Evolutionary conservation across 1,284 basidiomycete genomes (phyloP).

Genomic region (Pseudozyma sp.): DNA sequence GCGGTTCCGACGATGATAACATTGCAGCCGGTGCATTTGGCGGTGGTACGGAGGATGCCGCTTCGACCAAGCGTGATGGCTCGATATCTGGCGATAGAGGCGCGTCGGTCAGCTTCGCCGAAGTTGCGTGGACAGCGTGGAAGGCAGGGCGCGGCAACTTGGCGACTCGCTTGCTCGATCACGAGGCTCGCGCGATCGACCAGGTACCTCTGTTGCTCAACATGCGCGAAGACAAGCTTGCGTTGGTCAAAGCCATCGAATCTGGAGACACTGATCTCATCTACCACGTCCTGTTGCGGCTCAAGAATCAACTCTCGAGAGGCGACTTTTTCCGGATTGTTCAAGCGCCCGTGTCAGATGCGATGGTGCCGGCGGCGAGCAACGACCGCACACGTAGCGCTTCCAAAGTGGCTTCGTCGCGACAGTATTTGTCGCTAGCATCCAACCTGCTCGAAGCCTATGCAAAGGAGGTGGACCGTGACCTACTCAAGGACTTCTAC

Average conservation of each 20-base stretch:
- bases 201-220: slow-evolving; percentile 90
- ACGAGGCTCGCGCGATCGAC: slow-evolving; percentile 88
- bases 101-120: slow-evolving; percentile 83
- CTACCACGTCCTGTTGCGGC: slow-evolving; percentile 49
- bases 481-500: slow-evolving; percentile 94
- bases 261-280: slow-evolving; percentile 91
- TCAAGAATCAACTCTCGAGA: slow-evolving; percentile 80
- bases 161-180: slow-evolving; percentile 91
- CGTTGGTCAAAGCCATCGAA: slow-evolving; percentile 88
- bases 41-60: background rate
- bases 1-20: slow-evolving; percentile 23
- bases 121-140: slow-evolving; percentile 94
- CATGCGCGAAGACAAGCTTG: slow-evolving; percentile 94
- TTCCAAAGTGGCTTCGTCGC: slow-evolving; percentile 33
- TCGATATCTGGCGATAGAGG: slow-evolving; percentile 9
- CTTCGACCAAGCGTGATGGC: background rate
- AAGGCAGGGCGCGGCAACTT: slow-evolving; percentile 84
- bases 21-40: background rate
- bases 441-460: slow-evolving; percentile 63
- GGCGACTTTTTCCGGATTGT: slow-evolving; percentile 95
- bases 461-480: slow-evolving; percentile 74
- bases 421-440: slow-evolving; percentile 54
- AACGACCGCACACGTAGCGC: slow-evolving; percentile 7
- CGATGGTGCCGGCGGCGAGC: slow-evolving; percentile 8
- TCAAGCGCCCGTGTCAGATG: slow-evolving; percentile 72